A percentile compares a stretch with the other conserved stretches of the same genome.
Conservation (phyloP, 139 green algal species). For the Chlamydomonas asymmetrica region DNA sequence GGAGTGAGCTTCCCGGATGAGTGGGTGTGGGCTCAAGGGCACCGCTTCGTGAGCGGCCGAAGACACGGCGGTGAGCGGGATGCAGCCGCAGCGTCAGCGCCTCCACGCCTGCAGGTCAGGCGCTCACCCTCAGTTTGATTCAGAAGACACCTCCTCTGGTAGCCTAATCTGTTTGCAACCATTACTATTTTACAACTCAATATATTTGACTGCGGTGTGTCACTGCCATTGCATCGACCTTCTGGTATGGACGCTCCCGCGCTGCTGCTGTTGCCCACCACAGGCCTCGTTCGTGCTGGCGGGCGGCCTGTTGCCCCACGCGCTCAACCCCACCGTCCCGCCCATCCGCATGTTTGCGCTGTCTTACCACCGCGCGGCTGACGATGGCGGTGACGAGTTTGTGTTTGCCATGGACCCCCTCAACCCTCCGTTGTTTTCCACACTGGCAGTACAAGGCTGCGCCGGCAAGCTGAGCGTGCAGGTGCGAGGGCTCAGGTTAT, state of each 20-base stretch:
- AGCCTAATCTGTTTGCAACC: not conserved
- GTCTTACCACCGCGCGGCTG: conserved; percentile 13
- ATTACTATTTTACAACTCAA: too few relatives aligned
- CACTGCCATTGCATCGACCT: not conserved
- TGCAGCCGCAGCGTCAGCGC: not conserved
- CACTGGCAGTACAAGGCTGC: not conserved
- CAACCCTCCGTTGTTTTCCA: not conserved
- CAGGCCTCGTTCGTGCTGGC: conserved; percentile 24
- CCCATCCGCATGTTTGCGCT: not conserved
- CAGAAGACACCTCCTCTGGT: not conserved
- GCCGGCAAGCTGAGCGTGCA: not conserved
- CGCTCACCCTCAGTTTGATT: not conserved
- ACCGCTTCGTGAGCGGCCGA: not conserved
- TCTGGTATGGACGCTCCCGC: not conserved
- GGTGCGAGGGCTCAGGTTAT: too few relatives aligned
- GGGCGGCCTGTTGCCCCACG: conserved; percentile 17
- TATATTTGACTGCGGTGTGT: too few relatives aligned
- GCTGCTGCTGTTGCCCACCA: too few relatives aligned
- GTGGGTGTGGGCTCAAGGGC: conserved; percentile 20
- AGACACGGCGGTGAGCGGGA: not conserved
- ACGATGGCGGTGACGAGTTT: not conserved
- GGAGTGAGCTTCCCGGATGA: conserved; percentile 11
- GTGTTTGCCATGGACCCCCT: conserved; percentile 2
- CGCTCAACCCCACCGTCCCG: not conserved
- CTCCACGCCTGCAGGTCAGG: not conserved